phyloP scores from a whole-genome alignment of 805 yeast genomes.

The Candida ortonii region DNA sequence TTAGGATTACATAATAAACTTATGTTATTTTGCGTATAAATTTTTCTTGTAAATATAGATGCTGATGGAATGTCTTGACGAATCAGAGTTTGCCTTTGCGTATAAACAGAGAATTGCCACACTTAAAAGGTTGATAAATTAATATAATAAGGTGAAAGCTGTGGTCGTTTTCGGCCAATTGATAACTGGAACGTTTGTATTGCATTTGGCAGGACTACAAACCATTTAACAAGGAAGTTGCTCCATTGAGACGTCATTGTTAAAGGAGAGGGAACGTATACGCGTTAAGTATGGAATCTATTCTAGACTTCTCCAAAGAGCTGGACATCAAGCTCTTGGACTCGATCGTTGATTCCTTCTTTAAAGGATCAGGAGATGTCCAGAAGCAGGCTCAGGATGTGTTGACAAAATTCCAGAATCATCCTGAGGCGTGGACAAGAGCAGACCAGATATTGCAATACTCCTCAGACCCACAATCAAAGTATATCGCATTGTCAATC shows the following conservation, averaged over 20 bases:
- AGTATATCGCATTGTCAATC: constrained; percentile 87
- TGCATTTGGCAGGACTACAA: too few relatives aligned
- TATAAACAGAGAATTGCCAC: constrained; percentile 3
- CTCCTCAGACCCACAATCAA: constrained; percentile 79
- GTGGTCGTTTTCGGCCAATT: too few relatives aligned
- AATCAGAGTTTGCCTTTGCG: constrained; percentile 23
- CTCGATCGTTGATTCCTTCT: constrained; percentile 80
- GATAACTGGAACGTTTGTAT: too few relatives aligned
- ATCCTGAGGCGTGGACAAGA: constrained; percentile 93
- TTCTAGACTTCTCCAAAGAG: constrained; percentile 83
- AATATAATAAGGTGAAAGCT: too few relatives aligned
- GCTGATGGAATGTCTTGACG: constrained; percentile 10
- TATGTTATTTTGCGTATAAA: neutral
- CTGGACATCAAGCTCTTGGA: constrained; percentile 79
- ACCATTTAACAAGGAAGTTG: too few relatives aligned
- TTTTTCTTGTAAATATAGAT: constrained; percentile 1
- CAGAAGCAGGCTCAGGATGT: constrained; percentile 70
- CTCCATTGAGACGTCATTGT: neutral
- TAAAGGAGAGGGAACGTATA: neutral
- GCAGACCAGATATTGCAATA: constrained; percentile 85
- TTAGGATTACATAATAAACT: neutral
- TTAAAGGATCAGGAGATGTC: constrained; percentile 71
- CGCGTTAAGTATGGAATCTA: constrained; percentile 62
- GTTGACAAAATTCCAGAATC: constrained; percentile 81
- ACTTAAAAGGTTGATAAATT: neutral